Base-by-base conservation (phyloP, 1,284 basidiomycete species). In the Gomphus bonarii region DNA sequence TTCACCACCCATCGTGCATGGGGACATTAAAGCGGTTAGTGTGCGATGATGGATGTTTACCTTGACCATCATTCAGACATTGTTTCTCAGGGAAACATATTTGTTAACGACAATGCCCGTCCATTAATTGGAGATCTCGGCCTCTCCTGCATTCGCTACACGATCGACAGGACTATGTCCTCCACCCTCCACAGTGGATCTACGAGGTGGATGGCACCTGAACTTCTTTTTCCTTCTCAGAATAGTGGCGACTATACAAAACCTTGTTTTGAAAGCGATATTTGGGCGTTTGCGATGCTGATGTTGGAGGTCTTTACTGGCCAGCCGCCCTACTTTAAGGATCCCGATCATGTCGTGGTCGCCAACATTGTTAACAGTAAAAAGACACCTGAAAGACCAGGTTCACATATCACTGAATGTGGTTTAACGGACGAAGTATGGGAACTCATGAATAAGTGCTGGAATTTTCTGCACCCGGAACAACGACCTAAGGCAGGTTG, bases 11-110 rank as follows among this genome's bases (percentile, higher is more conserved):
- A 36, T 59, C 30, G 36, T 35, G 11, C 60, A 61, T n/a, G 60
- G 60, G 6, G 60, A 61, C 35, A 49, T 61, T 16, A 61, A 61
- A 53, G 58, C 47, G 28, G 60, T 61, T 28, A 51, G 60, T 18
- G 10, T n/a, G 12, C n/a, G 31, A 9, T n/a, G n/a, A n/a, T n/a
- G n/a, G n/a, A n/a, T n/a, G 20, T 20, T 28, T n/a, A 30, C n/a
- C 22, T 30, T 43, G 16, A 53, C 12, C 22, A 7, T n/a, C 18
- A 10, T 53, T 31, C 6, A 43, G n/a, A n/a, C n/a, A n/a, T 30
- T 31, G 16, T 31, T 11, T 42, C 20, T 28, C 36, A 53, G 51
- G 22, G 28, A 12, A 53, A 53, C 40, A 43, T 53, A 42, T 43
- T 53, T 43, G 22, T 53, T 5, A 16, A 43, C 28, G 16, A 1